Percentiles rank a stretch among this genome's conserved stretches.
Conservation (phyloP, 2,329 filamentous ascomycete genomes). For the Plenodomus lindquistii region DNA sequence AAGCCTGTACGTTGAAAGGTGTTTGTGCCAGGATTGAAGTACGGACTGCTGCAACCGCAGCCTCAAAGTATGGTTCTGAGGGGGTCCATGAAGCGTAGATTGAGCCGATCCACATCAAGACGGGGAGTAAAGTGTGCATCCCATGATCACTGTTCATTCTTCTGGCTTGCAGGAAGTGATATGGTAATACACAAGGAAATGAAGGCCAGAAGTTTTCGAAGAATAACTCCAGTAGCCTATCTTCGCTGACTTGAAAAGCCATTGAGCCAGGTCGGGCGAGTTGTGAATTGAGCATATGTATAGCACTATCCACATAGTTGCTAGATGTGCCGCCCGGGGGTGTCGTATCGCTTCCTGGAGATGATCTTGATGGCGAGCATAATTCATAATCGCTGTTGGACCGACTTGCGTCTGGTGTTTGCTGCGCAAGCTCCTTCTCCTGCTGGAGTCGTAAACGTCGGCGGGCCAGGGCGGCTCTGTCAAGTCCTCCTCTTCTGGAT, state of each 20-base stretch:
- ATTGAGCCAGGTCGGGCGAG: constrained; percentile 12
- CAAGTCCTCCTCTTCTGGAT: constrained; percentile 39
- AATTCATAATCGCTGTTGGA: background rate
- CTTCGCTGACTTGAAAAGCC: constrained; percentile 28
- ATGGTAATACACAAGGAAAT: constrained; percentile 59
- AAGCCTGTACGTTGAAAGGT: constrained; percentile 70
- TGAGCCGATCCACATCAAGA: constrained; percentile 38
- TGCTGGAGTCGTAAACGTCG: constrained; percentile 32
- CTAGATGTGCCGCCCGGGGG: background rate
- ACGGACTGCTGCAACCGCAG: constrained; percentile 24
- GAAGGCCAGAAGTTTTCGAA: constrained; percentile 55
- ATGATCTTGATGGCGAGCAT: background rate
- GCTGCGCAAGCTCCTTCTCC: constrained; percentile 22
- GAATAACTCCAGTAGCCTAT: constrained; percentile 36
- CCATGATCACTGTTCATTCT: constrained; percentile 20
- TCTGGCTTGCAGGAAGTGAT: constrained; percentile 42
- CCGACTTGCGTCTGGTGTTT: background rate
- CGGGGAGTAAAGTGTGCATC: constrained; percentile 27
- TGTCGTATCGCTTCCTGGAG: background rate
- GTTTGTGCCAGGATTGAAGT: constrained; percentile 23
- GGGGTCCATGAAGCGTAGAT: constrained; percentile 39
- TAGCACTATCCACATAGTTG: constrained; percentile 2
- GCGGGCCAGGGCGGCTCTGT: constrained; percentile 37
- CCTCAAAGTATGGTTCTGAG: constrained; percentile 30
- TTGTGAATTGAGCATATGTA: constrained; percentile 6